Base-by-base conservation (phyloP, 75 land plant species). In the Chamaecyparis obtusa region DNA sequence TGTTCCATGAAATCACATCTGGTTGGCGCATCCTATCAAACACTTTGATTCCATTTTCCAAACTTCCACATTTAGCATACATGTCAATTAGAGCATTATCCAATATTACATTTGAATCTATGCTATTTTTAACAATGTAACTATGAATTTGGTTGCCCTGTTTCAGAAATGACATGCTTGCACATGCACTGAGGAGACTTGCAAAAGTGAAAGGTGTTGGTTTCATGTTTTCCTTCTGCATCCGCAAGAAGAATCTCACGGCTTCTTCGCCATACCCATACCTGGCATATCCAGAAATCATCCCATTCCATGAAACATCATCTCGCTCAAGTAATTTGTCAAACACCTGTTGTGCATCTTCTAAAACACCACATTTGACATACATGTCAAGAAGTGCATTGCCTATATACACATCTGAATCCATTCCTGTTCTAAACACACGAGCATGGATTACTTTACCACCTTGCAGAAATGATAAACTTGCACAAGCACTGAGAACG, bases 341-440 rank as follows among this genome's bases (percentile, higher is more conserved):
- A 48, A 94, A 94, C 91, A 91, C 69, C 2, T 82, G 71, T 0
- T 88, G 87, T 15, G 95, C 93, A 41, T 92, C 88, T 15, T 87
- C 88, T 39, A 91, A 60, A 71, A 90, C 78, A 21, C 92, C 93
- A 86, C 96, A 95, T 88, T 93, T 93, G 33, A 88, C 93, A 89
- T 95, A 95, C 96, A 95, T 89, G 85, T 95, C 95, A 21, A 85
- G 86, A 72, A 93, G 87, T 9, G 93, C 88, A 76, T 91, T 90
- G 88, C 91, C 89, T 51, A 93, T 87, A 24, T 88, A 91, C 17
- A 85, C 88, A 77, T 93, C 94, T 16, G 86, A 92, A 37, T 83
- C 90, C 75, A 93, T 83, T 54, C 89, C 89, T 9, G 30, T 57
- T 77, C 93, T 77, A 86, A 89, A 33, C 43, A 91, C 87, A 51